phyloP scores from a whole-genome alignment of 306 rosid species.

The Trifolium subterraneum region DNA sequence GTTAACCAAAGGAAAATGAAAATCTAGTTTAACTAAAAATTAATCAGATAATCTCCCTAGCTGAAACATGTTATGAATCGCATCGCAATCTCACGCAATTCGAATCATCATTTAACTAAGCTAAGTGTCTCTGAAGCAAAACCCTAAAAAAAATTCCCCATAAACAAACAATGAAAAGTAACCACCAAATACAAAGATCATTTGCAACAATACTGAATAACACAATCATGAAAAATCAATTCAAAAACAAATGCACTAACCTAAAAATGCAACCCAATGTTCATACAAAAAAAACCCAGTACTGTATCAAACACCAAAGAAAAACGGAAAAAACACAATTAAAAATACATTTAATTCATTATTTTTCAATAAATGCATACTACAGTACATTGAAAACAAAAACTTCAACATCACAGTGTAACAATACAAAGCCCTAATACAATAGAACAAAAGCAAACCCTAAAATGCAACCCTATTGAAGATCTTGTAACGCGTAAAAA shows the following conservation, averaged over 20 bases:
- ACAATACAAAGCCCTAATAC: slow-evolving; percentile 30
- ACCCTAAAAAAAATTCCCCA: slow-evolving; percentile 40
- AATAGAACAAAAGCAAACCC: slow-evolving; percentile 44
- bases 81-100: slow-evolving; percentile 17
- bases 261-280: slow-evolving; percentile 16
- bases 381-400: slow-evolving; percentile 31
- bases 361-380: slow-evolving; percentile 9
- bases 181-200: not conserved
- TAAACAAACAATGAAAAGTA: not conserved
- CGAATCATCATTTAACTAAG: not conserved
- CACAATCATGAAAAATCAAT: slow-evolving; percentile 1
- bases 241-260: slow-evolving; percentile 21
- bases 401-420: slow-evolving; percentile 10
- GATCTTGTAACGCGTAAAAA: slow-evolving; percentile 34
- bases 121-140: slow-evolving; percentile 7
- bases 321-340: not conserved
- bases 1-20: slow-evolving; percentile 14
- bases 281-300: slow-evolving; percentile 3
- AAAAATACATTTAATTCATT: not conserved
- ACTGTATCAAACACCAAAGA: not conserved
- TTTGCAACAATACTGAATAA: not conserved
- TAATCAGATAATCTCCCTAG: not conserved
- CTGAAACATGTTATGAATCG: slow-evolving; percentile 9
- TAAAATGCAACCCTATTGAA: slow-evolving; percentile 34
- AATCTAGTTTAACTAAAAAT: slow-evolving; percentile 23